Evolutionary conservation across 169 alveolate species (phyloP), one percentile per base, ranked within the genome.

Genomic region (Amoebophrya sp.): DNA sequence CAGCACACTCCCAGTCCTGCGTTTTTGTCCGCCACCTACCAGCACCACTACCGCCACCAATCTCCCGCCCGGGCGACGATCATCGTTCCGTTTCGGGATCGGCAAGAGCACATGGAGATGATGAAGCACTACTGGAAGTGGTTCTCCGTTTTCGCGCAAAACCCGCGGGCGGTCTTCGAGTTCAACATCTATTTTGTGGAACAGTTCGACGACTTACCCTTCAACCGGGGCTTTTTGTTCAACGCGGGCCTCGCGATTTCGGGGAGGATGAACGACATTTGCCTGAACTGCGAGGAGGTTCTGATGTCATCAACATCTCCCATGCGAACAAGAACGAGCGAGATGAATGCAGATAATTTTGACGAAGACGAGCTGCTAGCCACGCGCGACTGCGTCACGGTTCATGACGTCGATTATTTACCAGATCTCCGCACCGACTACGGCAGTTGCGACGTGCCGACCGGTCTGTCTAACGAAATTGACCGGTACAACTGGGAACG

Each of bases 191-290:
- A 40, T 54, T 66, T 89, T 40, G 40, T 89, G 41, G 91, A 89
- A 40, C 91, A 89, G 91, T 89, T 89, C 40, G 91, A 89, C 77
- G 66, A 89, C 29, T 66, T 40, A 40, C 55, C 55, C 32, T 89
- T 89, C 40, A 89, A 89, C 77, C 40, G 91, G 23, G 91, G 91
- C 35, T 89, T 53, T 53, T 40, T 89, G 77, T 89, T 89, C 77
- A 89, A 89, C 55, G 91, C 55, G 32, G 91, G 91, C 40, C 40
- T n/a, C 38, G 83, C 83, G 10, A 0, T 66, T 3, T 66, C 83
- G 54, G 90, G 33, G 29, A 2, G 91, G 91, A 25, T 32, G 35
- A 0, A 54, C 77, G 77, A 25, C 77, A 40, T 40, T 40, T 89
- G 91, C 77, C 53, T 29, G 14, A 40, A 23, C 10, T 89, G 77